phyloP scores from a whole-genome alignment of 768 basidiomycete genomes.

The Rhodotorula sphaerocarpa region DNA sequence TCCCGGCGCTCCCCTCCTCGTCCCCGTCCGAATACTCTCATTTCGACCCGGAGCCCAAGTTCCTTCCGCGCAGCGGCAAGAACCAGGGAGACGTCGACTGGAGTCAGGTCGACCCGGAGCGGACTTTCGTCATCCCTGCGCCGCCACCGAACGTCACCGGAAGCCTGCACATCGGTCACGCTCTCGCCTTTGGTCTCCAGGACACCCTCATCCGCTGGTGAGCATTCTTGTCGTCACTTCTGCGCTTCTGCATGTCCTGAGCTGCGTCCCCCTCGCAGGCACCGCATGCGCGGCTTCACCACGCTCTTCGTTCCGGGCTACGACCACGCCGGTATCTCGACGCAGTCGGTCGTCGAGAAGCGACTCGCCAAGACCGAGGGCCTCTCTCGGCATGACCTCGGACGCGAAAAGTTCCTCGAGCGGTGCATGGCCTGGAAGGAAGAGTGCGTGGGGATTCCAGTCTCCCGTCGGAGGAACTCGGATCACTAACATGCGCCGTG shows the following conservation, averaged over 20 bases:
- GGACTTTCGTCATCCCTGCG: constrained; percentile 71
- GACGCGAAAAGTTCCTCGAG: constrained; percentile 79
- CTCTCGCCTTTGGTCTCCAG: constrained; percentile 80
- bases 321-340: constrained; percentile 97
- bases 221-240: constrained; percentile 36
- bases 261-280: constrained; percentile 50
- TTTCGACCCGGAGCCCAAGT: constrained; percentile 27
- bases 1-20: constrained; percentile 26
- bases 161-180: constrained; percentile 89
- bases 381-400: constrained; percentile 83
- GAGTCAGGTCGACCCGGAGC: constrained; percentile 72
- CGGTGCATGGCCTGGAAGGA: constrained; percentile 96
- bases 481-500: not conserved
- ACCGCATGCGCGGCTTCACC: constrained; percentile 89
- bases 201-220: constrained; percentile 82
- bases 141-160: constrained; percentile 98
- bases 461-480: not conserved
- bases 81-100: constrained; percentile 60
- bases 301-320: constrained; percentile 87
- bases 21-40: constrained; percentile 30
- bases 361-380: constrained; percentile 74
- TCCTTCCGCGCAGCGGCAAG: constrained; percentile 23
- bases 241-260: not conserved
- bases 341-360: constrained; percentile 94
- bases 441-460: constrained; percentile 55